Percentiles rank a stretch among this genome's conserved stretches.
These are phyloP conservation scores for Umbelopsis isabellina DNA, from an alignment of 192 early-diverging fungal genomes.

Conservation along the genomic window DNA sequence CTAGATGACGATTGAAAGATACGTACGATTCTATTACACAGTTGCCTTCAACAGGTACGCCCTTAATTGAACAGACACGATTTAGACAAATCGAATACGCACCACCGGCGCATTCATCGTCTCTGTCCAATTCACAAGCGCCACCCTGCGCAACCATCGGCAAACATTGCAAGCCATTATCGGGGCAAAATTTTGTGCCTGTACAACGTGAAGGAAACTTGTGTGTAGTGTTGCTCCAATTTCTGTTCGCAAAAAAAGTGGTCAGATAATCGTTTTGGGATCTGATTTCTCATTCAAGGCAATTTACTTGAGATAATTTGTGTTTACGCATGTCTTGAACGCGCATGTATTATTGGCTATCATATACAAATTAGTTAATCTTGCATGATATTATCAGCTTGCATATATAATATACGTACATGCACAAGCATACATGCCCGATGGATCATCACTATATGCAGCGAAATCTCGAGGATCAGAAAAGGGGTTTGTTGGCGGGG, in stretches of 20 bases:
- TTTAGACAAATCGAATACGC: slow-evolving; percentile 39
- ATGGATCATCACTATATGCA: background rate
- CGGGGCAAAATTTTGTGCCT: slow-evolving; percentile 35
- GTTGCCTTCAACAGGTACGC: slow-evolving; percentile 21
- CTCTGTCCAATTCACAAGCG: slow-evolving; percentile 40
- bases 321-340: slow-evolving; percentile 25
- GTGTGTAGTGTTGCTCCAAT: slow-evolving; percentile 19
- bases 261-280: background rate
- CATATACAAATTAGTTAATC: background rate
- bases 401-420: background rate
- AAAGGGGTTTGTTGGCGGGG: background rate
- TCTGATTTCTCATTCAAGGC: background rate
- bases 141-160: slow-evolving; percentile 24
- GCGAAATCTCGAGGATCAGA: background rate
- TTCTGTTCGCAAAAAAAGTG: background rate
- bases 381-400: too few species aligned
- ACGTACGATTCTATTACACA: slow-evolving; percentile 18
- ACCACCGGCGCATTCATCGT: slow-evolving; percentile 39
- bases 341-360: slow-evolving; percentile 21
- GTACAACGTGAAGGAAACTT: slow-evolving; percentile 32
- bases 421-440: slow-evolving; percentile 19
- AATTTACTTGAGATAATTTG: slow-evolving; percentile 27
- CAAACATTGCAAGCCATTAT: slow-evolving; percentile 36
- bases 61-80: slow-evolving; percentile 31
- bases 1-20: background rate